These are phyloP conservation scores for Cydonia oblonga DNA, from an alignment of 331 rosid genomes.

Conservation along the genomic window DNA sequence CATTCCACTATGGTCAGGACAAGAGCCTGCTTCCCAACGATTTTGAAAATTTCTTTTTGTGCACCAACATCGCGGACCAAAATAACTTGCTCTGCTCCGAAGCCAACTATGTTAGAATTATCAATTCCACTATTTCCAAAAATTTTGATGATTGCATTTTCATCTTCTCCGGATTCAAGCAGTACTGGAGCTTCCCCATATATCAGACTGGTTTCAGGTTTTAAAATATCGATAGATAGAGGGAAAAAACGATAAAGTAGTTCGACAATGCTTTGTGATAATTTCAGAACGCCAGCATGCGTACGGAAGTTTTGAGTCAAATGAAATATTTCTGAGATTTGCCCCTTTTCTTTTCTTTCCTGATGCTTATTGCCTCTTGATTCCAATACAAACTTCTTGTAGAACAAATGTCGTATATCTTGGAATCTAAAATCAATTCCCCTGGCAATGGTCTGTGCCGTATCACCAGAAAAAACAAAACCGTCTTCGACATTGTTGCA, in stretches of 20 bases:
- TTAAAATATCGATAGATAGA: slow-evolving; percentile 35
- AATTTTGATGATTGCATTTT: slow-evolving; percentile 31
- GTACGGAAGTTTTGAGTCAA: slow-evolving; percentile 54
- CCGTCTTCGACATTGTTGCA: too few relatives aligned
- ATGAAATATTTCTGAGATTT: slow-evolving; percentile 26
- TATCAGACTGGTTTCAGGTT: slow-evolving; percentile 52
- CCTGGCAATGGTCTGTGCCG: too few relatives aligned
- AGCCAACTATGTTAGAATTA: slow-evolving; percentile 37
- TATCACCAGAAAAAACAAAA: slow-evolving; percentile 45
- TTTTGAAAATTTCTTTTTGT: slow-evolving; percentile 21
- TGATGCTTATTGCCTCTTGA: neutral
- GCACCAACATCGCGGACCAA: slow-evolving; percentile 49
- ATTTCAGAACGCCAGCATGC: slow-evolving; percentile 47
- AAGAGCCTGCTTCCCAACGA: slow-evolving; percentile 49
- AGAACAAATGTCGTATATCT: slow-evolving; percentile 25
- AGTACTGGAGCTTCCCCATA: slow-evolving; percentile 49
- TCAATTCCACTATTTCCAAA: slow-evolving; percentile 31
- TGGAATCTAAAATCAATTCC: slow-evolving; percentile 32
- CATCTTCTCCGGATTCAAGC: slow-evolving; percentile 23
- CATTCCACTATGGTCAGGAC: slow-evolving; percentile 54
- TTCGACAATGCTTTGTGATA: slow-evolving; percentile 48
- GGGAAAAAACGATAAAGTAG: slow-evolving; percentile 52
- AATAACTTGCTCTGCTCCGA: slow-evolving; percentile 68
- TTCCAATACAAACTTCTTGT: slow-evolving; percentile 32
- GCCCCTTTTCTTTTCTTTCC: slow-evolving; percentile 21